Conservation (phyloP, 805 yeast genomes). For the Yarrowia sp. region DNA sequence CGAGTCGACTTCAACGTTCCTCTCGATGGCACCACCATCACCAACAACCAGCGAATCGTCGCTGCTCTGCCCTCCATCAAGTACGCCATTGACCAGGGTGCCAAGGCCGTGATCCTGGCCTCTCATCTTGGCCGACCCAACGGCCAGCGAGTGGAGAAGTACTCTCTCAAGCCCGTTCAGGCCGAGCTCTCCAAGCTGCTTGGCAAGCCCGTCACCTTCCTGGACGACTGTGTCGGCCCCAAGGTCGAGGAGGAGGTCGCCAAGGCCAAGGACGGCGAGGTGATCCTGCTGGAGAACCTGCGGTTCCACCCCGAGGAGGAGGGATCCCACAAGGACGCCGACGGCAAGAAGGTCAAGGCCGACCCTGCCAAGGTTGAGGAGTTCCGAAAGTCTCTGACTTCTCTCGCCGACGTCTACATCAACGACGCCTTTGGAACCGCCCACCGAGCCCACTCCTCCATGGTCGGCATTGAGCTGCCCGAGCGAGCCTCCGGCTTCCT, state of each 20-base stretch:
- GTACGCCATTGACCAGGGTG: conserved; percentile 88
- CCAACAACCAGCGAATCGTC: conserved; percentile 99
- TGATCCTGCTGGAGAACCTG: conserved; percentile 93
- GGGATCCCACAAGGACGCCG: conserved; percentile 85
- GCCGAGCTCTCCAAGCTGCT: conserved; percentile 83
- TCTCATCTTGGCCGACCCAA: conserved; percentile 99
- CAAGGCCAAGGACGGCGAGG: conserved; percentile 76
- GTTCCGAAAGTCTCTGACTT: conserved; percentile 89
- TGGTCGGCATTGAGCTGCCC: conserved; percentile 96
- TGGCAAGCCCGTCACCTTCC: conserved; percentile 76
- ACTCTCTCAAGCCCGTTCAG: conserved; percentile 92
- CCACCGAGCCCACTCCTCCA: conserved; percentile 99
- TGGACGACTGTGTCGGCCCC: conserved; percentile 89
- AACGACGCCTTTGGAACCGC: conserved; percentile 99
- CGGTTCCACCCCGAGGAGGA: conserved; percentile 96
- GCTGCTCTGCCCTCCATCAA: conserved; percentile 99
- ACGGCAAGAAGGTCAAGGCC: conserved; percentile 95
- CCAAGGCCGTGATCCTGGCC: conserved; percentile 90
- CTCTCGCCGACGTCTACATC: conserved; percentile 95
- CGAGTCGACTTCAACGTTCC: conserved; percentile 73
- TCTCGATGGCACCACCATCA: conserved; percentile 92
- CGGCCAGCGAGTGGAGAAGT: conserved; percentile 86
- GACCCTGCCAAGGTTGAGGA: conserved; percentile 78
- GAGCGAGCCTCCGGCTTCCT: conserved; percentile 99
- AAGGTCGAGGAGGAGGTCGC: conserved; percentile 84